A percentile compares a stretch with the other conserved stretches of the same genome.
Evolutionary conservation across 495 filamentous ascomycete species (phyloP).

Genomic region (Penicillium cinerascens): DNA sequence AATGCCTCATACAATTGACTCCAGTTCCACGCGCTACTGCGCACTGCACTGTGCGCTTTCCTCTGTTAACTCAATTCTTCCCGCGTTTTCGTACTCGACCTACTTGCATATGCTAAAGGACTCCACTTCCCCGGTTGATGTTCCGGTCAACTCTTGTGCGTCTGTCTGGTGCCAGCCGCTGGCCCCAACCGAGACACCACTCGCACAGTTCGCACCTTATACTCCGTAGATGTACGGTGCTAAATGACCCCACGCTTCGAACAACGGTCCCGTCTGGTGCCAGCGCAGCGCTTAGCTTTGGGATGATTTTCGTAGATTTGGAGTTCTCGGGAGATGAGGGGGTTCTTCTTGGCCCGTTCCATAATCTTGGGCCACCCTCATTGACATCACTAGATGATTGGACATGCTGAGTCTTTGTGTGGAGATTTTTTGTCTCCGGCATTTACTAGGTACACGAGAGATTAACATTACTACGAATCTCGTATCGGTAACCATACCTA

Average conservation of each 20-base stretch:
- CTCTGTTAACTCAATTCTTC: neutral
- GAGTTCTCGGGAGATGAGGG: neutral
- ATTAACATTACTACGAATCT: neutral
- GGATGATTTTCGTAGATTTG: neutral
- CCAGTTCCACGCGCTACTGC: neutral
- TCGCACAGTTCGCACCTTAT: conserved; percentile 35
- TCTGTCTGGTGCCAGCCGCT: conserved; percentile 1
- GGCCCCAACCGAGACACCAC: conserved; percentile 9
- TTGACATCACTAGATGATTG: too few species aligned
- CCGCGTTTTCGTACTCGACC: neutral
- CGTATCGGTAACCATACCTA: neutral
- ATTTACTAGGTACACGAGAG: neutral
- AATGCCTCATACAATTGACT: conserved; percentile 21
- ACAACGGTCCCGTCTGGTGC: conserved; percentile 6
- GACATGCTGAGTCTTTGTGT: neutral
- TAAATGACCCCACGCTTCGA: neutral
- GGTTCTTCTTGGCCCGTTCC: conserved; percentile 7
- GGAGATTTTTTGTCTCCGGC: neutral
- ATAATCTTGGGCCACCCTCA: conserved; percentile 9
- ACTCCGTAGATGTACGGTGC: conserved; percentile 4
- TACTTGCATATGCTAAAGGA: neutral
- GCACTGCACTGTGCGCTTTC: neutral
- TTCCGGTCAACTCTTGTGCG: conserved; percentile 19
- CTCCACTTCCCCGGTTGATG: conserved; percentile 29
- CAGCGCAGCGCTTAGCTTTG: conserved; percentile 3